Conservation (phyloP, 192 early-diverging fungal genomes). For the Borealophlyctis nickersoniae region DNA sequence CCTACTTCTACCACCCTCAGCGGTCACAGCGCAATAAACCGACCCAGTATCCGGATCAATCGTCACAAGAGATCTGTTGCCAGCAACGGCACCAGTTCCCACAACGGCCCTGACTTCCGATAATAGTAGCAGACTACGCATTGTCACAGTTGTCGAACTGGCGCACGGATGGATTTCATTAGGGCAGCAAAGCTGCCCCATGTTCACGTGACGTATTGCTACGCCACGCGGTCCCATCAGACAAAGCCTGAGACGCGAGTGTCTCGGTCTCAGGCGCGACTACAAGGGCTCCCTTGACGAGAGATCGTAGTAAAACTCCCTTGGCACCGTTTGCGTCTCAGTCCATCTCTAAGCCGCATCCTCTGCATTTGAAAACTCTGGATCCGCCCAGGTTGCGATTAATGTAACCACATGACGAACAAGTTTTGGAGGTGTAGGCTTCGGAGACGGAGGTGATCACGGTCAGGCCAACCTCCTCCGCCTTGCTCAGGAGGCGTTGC, state of each 20-base stretch:
- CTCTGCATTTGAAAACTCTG: slow-evolving; percentile 3
- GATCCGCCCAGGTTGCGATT: background rate
- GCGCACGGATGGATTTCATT: no score
- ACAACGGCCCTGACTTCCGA: no score
- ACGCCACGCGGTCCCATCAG: no score
- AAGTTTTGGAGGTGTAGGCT: slow-evolving; percentile 3
- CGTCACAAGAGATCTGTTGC: slow-evolving; percentile 5
- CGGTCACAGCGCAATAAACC: slow-evolving; percentile 52
- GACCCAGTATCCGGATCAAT: slow-evolving; percentile 50
- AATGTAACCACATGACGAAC: slow-evolving; percentile 1
- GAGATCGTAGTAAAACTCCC: background rate
- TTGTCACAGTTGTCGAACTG: no score
- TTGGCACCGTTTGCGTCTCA: background rate
- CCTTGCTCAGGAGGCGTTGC: background rate
- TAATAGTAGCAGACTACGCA: no score
- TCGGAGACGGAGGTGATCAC: background rate
- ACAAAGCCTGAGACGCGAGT: no score
- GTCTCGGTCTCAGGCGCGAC: no score
- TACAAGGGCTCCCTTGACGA: no score
- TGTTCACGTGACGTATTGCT: no score
- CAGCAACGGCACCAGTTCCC: no score
- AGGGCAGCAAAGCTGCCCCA: no score
- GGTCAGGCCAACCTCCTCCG: background rate
- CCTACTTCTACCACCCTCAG: slow-evolving; percentile 29
- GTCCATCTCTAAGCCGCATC: background rate